Conservation (phyloP, 345 rosid genomes). For the Euphorbia tirucalli region DNA sequence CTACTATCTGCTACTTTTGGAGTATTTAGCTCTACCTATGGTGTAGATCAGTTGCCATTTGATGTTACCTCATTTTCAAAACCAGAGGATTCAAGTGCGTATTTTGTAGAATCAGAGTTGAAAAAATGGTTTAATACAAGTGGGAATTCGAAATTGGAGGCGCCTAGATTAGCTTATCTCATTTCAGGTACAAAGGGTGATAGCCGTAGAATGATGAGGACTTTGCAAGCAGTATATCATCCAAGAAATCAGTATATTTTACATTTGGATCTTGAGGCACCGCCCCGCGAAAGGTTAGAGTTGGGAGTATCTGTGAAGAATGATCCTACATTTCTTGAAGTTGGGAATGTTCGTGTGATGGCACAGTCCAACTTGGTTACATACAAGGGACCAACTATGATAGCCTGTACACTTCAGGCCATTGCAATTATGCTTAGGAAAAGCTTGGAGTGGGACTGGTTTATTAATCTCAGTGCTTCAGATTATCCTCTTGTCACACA, state of each 20-base stretch:
- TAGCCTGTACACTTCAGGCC: conserved; percentile 91
- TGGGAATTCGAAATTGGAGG: conserved; percentile 29
- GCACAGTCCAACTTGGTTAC: conserved; percentile 87
- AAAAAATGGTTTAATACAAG: conserved; percentile 34
- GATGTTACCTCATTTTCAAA: conserved; percentile 44
- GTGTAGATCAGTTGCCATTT: conserved; percentile 49
- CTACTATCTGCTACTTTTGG: conserved; percentile 44
- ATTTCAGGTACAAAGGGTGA: conserved; percentile 96
- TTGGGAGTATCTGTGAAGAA: conserved; percentile 61
- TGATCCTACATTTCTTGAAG: conserved; percentile 62
- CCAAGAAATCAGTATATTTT: conserved; percentile 93
- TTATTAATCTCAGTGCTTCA: conserved; percentile 87
- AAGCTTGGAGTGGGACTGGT: conserved; percentile 94
- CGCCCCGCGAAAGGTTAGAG: conserved; percentile 79
- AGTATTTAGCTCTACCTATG: conserved; percentile 37
- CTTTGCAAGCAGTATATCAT: conserved; percentile 89
- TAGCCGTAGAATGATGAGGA: conserved; percentile 88
- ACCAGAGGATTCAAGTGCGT: conserved; percentile 52
- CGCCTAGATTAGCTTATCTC: conserved; percentile 84
- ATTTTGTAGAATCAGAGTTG: conserved; percentile 69
- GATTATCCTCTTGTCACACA: conserved; percentile 93
- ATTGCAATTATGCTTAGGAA: conserved; percentile 75
- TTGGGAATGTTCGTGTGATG: conserved; percentile 91
- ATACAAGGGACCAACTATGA: conserved; percentile 91
- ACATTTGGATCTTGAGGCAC: conserved; percentile 93